Conservation (phyloP, 768 basidiomycete species). For the Mycena rosella region DNA sequence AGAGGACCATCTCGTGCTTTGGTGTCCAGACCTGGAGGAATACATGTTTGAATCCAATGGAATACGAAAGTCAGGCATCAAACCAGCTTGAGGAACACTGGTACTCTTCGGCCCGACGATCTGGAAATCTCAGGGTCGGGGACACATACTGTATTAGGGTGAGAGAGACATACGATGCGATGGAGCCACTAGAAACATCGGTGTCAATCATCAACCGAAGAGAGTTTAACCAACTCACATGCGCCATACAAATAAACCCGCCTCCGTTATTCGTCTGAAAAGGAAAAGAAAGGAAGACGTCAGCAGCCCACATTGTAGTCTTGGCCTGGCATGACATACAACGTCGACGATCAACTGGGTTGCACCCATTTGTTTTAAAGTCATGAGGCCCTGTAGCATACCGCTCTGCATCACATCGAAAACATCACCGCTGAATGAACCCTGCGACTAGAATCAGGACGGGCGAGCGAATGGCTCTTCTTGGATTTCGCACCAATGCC, state of each 20-base stretch:
- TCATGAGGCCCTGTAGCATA: conserved; percentile 61
- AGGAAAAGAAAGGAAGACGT: not conserved
- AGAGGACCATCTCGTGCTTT: conserved; percentile 61
- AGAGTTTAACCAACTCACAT: conserved; percentile 51
- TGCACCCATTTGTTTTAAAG: conserved; percentile 61
- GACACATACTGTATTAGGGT: not conserved
- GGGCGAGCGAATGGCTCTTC: conserved; percentile 46
- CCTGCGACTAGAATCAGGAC: conserved; percentile 41
- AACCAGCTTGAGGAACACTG: conserved; percentile 64
- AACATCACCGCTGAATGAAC: conserved; percentile 65
- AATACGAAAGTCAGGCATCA: not conserved
- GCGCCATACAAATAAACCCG: conserved; percentile 72
- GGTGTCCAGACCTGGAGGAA: conserved; percentile 56
- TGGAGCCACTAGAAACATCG: conserved; percentile 54
- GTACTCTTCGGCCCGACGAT: conserved; percentile 65
- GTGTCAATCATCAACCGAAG: not conserved
- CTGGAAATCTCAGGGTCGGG: conserved; percentile 38
- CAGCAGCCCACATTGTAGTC: conserved; percentile 1
- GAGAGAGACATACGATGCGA: conserved; percentile 52
- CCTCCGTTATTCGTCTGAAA: conserved; percentile 64
- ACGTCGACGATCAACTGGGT: conserved; percentile 71
- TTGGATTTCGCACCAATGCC: conserved; percentile 22
- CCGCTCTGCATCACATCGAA: conserved; percentile 56
- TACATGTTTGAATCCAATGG: not conserved
- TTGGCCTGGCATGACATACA: conserved; percentile 49